These are phyloP conservation scores for Trichoderma reesei DNA, from an alignment of 495 filamentous ascomycete species.

Conservation along the genomic window DNA sequence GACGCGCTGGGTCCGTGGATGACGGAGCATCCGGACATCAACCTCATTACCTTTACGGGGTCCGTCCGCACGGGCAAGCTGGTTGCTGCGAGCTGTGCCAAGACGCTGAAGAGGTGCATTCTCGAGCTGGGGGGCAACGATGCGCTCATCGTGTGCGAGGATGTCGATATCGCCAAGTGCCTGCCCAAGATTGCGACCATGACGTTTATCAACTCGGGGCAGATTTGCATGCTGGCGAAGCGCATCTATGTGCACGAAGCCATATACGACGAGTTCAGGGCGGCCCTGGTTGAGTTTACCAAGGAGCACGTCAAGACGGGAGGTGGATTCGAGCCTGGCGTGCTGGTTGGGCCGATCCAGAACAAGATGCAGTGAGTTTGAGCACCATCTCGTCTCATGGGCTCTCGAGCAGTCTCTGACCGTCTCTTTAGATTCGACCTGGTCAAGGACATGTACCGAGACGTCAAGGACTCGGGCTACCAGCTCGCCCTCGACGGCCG, in stretches of 20 bases:
- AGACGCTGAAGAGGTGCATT: constrained; percentile 48
- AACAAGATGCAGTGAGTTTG: constrained; percentile 44
- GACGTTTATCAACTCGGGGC: constrained; percentile 51
- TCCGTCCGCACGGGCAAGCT: constrained; percentile 53
- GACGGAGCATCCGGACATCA: constrained; percentile 47
- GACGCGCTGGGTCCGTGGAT: constrained; percentile 53
- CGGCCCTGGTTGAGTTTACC: constrained; percentile 44
- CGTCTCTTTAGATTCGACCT: constrained; percentile 24
- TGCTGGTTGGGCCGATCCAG: constrained; percentile 46
- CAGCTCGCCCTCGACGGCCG: constrained; percentile 32
- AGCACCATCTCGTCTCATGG: too few species aligned
- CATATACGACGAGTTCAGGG: constrained; percentile 54
- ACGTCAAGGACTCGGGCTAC: constrained; percentile 34
- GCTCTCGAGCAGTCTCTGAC: background rate
- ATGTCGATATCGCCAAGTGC: constrained; percentile 53
- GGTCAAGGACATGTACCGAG: constrained; percentile 37
- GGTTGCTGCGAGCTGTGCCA: constrained; percentile 49
- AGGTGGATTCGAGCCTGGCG: constrained; percentile 29
- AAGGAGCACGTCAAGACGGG: constrained; percentile 35
- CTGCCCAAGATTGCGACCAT: constrained; percentile 42
- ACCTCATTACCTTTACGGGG: constrained; percentile 63
- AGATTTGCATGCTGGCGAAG: constrained; percentile 46
- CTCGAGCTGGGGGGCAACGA: constrained; percentile 58
- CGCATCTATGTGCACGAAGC: constrained; percentile 59
- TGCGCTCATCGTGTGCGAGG: constrained; percentile 52